phyloP scores from a whole-genome alignment of 345 rosid species.

The Acer yangbiense region DNA sequence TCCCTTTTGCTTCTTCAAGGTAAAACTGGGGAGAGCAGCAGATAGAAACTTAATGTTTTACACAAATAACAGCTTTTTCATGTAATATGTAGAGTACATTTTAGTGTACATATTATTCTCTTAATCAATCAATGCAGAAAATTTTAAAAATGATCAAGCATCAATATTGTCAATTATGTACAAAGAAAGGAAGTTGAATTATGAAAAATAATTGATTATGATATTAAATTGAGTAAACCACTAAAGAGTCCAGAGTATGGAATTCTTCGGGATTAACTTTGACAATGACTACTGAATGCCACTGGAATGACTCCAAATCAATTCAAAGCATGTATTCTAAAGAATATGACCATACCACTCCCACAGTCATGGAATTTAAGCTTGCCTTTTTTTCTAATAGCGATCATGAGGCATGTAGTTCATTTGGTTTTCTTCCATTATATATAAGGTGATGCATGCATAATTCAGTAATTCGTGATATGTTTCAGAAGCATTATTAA shows the following conservation, averaged over 20 bases:
- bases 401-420: not conserved
- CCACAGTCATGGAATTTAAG: not conserved
- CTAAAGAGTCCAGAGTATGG: not conserved
- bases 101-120: not conserved
- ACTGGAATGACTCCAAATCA: not conserved
- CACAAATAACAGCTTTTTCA: not conserved
- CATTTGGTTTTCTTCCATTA: not conserved
- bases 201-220: too few relatives aligned
- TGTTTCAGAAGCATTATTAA: not conserved
- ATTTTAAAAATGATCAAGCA: not conserved
- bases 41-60: not conserved
- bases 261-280: not conserved
- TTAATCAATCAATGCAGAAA: not conserved
- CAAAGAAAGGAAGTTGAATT: not conserved
- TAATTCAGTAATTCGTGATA: slow-evolving; percentile 4
- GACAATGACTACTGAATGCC: not conserved
- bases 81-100: not conserved
- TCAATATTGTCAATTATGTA: not conserved
- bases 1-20: slow-evolving; percentile 91
- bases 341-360: not conserved
- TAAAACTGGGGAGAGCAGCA: slow-evolving; percentile 50
- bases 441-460: not conserved
- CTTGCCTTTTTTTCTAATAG: not conserved
- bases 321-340: not conserved
- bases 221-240: not conserved